Conservation (phyloP, 257 asterid genomes). For the Penstemon barbatus region DNA sequence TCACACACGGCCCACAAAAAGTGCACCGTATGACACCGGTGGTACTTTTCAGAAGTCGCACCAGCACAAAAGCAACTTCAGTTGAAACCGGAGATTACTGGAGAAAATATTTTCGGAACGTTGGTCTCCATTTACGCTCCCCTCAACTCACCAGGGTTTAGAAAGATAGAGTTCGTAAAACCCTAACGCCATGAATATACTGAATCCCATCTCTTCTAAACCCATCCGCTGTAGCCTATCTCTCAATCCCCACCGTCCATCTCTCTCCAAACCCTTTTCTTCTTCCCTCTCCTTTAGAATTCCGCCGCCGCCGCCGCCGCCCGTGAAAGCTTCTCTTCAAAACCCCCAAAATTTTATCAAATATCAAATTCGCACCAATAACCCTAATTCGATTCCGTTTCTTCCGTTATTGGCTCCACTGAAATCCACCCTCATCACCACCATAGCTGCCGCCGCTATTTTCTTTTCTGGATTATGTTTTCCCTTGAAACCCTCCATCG, state of each 20-base stretch:
- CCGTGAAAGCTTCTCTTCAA: conserved; percentile 38
- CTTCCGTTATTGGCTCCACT: conserved; percentile 35
- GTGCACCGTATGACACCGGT: no score
- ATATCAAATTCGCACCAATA: background rate
- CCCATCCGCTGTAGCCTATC: conserved; percentile 29
- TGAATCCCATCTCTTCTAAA: conserved; percentile 37
- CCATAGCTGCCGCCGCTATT: conserved; percentile 51
- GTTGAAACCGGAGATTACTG: conserved; percentile 25
- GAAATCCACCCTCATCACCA: conserved; percentile 40
- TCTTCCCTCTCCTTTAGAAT: conserved; percentile 35
- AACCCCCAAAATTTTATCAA: conserved; percentile 12
- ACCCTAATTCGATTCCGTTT: background rate
- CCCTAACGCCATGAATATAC: conserved; percentile 51
- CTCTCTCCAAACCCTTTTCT: conserved; percentile 30
- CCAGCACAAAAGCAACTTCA: conserved; percentile 3
- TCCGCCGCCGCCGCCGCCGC: conserved; percentile 32
- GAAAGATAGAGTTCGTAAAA: conserved; percentile 24
- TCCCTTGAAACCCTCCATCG: conserved; percentile 28
- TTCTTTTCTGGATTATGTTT: conserved; percentile 37
- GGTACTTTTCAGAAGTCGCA: no score
- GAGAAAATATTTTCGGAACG: background rate
- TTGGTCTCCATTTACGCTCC: background rate
- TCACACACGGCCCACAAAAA: background rate
- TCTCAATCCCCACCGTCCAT: conserved; percentile 33
- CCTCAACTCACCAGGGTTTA: conserved; percentile 36